phyloP scores from a whole-genome alignment of 306 rosid genomes.

The Phaseolus lunatus region DNA sequence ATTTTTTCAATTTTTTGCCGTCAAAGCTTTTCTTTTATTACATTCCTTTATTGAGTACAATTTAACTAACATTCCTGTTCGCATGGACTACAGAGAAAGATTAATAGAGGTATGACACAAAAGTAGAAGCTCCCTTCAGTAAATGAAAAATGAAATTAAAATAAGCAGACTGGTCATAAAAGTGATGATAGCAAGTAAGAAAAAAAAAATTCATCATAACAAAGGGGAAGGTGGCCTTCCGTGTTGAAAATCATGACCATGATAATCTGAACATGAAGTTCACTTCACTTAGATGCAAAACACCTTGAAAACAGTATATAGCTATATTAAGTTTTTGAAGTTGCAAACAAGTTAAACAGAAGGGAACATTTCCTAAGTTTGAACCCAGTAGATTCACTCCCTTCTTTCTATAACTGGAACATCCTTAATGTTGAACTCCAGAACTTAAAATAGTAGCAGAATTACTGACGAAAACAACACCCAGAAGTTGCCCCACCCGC shows the following conservation, averaged over 20 bases:
- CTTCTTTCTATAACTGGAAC: constrained; percentile 38
- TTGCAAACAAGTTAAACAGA: constrained; percentile 5
- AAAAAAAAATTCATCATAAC: not conserved
- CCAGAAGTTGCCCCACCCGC: constrained; percentile 40
- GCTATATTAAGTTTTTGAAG: not conserved
- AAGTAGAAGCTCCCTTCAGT: constrained; percentile 1
- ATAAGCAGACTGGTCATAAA: not conserved
- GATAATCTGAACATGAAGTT: not conserved
- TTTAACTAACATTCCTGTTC: not conserved
- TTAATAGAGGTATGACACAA: not conserved
- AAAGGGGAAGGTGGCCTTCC: constrained; percentile 1
- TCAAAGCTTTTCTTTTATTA: not conserved
- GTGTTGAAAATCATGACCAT: constrained; percentile 24
- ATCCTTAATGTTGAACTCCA: not conserved
- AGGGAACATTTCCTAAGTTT: not conserved
- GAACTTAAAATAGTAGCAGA: constrained; percentile 11
- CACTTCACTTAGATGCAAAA: constrained; percentile 7
- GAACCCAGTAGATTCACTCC: constrained; percentile 13
- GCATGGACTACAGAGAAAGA: not conserved
- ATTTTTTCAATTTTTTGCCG: not conserved
- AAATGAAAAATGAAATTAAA: constrained; percentile 6
- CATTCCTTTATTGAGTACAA: not conserved
- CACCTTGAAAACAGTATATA: not conserved
- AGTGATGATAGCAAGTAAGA: not conserved
- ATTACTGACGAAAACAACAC: not conserved